Percentiles rank a stretch among this genome's conserved stretches.
Conservation (phyloP, 371 early-diverging fungal genomes). For the Mortierella sp. region DNA sequence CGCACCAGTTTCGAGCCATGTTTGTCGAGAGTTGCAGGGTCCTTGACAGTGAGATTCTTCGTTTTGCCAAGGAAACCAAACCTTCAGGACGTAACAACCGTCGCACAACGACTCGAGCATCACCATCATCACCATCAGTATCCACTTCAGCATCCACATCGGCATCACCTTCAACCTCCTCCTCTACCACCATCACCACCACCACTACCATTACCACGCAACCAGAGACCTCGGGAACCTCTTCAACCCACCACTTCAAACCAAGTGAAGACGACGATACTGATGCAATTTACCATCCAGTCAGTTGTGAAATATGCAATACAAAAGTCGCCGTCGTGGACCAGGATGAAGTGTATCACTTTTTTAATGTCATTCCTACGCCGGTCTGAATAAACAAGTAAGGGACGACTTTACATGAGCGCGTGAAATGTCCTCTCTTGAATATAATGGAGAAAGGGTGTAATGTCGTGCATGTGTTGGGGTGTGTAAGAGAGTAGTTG, state of each 20-base stretch:
- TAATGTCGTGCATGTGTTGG: too few relatives aligned
- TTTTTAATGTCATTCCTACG: slow-evolving; percentile 71
- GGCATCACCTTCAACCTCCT: background rate
- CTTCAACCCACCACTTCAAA: slow-evolving; percentile 24
- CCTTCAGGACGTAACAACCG: slow-evolving; percentile 3
- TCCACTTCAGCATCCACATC: slow-evolving; percentile 15
- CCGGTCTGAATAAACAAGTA: slow-evolving; percentile 14
- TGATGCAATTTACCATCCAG: slow-evolving; percentile 64
- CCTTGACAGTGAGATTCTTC: slow-evolving; percentile 44
- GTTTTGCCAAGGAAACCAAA: slow-evolving; percentile 41
- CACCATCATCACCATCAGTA: slow-evolving; percentile 8
- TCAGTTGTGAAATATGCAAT: slow-evolving; percentile 69
- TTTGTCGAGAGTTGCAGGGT: slow-evolving; percentile 73
- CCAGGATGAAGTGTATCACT: slow-evolving; percentile 76
- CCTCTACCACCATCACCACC: background rate
- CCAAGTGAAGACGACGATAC: slow-evolving; percentile 22
- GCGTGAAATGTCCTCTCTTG: background rate
- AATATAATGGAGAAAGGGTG: too few relatives aligned
- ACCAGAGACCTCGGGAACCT: background rate
- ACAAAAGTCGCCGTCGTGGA: slow-evolving; percentile 75
- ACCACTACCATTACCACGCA: too few relatives aligned
- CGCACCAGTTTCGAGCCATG: slow-evolving; percentile 77
- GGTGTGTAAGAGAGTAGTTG: too few relatives aligned
- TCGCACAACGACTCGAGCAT: slow-evolving; percentile 1
- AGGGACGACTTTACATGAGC: background rate